Conservation (phyloP, 176 grass and related monocot species). For the Cocos nucifera region DNA sequence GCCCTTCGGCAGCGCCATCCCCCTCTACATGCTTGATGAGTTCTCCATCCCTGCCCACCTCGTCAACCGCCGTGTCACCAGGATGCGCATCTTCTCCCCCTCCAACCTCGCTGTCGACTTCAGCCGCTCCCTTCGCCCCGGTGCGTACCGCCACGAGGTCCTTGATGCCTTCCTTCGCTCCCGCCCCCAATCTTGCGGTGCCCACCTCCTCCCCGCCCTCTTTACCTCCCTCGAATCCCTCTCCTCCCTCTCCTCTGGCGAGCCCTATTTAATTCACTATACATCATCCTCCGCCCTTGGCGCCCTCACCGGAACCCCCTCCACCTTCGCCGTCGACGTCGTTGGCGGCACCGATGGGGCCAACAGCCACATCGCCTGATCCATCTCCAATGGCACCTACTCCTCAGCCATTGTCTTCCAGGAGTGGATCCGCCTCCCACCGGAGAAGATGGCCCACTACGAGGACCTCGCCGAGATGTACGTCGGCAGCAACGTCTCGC, state of each 20-base stretch:
- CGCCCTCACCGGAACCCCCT: background rate
- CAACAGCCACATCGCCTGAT: constrained; percentile 72
- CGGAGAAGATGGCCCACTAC: no score
- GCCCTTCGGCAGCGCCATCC: constrained; percentile 86
- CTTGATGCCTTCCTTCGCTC: constrained; percentile 73
- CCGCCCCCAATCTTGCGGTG: constrained; percentile 46
- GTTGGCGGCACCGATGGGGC: constrained; percentile 79
- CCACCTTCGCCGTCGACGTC: constrained; percentile 53
- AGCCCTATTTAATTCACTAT: constrained; percentile 63
- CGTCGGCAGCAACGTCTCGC: constrained; percentile 75
- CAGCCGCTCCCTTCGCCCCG: constrained; percentile 37
- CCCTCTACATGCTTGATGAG: constrained; percentile 86
- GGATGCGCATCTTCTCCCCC: constrained; percentile 72
- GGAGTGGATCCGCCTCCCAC: constrained; percentile 76
- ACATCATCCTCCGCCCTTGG: constrained; percentile 23
- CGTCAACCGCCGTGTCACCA: constrained; percentile 69
- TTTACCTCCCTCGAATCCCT: constrained; percentile 54
- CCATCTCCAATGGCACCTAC: constrained; percentile 64
- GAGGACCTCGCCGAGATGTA: constrained; percentile 96
- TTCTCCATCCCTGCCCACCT: constrained; percentile 58
- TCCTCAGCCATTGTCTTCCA: constrained; percentile 96
- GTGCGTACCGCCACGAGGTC: constrained; percentile 68
- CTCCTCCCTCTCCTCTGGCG: constrained; percentile 3
- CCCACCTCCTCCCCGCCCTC: constrained; percentile 51
- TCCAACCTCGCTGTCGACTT: constrained; percentile 78